Percentiles rank a stretch among this genome's conserved stretches.
Evolutionary conservation across 108 stramenopile genomes (phyloP).

Genomic region (Cylindrotheca closterium): DNA sequence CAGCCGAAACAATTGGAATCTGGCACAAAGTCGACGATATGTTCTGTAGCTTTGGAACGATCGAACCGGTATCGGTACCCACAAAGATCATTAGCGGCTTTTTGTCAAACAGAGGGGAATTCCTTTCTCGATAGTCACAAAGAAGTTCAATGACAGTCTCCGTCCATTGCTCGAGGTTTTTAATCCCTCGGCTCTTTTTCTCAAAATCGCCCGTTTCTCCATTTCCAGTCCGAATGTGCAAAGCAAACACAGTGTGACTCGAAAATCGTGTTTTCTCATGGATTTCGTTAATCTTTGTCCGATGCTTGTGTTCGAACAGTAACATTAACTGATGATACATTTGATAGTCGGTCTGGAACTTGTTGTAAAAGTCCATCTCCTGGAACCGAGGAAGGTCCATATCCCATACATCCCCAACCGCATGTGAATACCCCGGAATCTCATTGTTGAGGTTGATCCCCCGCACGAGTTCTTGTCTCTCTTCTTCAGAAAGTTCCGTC

Average conservation of each 20-base stretch:
- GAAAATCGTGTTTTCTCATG: neutral
- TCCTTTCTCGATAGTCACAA: neutral
- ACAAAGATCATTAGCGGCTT: neutral
- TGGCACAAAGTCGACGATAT: neutral
- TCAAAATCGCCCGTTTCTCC: slow-evolving; percentile 49
- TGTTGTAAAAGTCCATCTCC: neutral
- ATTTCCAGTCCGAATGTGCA: slow-evolving; percentile 65
- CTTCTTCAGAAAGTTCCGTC: neutral
- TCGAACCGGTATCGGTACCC: neutral
- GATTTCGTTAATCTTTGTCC: neutral
- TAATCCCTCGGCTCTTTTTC: slow-evolving; percentile 24
- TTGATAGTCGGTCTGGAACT: neutral
- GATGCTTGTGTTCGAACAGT: neutral
- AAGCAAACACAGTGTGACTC: slow-evolving; percentile 45
- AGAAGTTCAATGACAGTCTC: neutral
- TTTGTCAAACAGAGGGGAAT: neutral
- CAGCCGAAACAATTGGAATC: neutral
- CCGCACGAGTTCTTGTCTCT: neutral
- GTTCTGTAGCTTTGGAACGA: neutral
- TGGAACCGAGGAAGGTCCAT: neutral
- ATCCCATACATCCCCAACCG: no score
- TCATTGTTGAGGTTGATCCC: neutral
- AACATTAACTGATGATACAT: neutral
- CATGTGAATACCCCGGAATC: neutral
- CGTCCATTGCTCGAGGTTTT: slow-evolving; percentile 11